These are phyloP conservation scores for Aspergillus fumigatiaffinis DNA, from an alignment of 2,329 filamentous ascomycete species.

Conservation along the genomic window DNA sequence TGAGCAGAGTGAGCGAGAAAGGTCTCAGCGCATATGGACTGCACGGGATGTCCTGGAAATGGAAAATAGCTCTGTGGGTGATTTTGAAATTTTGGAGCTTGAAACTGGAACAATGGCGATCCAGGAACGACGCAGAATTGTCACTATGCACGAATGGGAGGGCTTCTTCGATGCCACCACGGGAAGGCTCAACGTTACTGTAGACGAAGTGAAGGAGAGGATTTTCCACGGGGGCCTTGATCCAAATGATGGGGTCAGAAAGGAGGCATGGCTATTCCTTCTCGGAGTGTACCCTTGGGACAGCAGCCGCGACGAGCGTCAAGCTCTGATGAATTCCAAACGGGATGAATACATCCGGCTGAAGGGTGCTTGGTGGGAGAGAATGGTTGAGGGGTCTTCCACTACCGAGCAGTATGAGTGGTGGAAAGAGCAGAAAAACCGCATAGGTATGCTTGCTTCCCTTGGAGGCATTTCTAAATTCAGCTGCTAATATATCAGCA, in stretches of 20 bases:
- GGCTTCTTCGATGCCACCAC: conserved; percentile 74
- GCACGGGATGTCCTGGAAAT: conserved; percentile 87
- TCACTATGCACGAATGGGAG: conserved; percentile 86
- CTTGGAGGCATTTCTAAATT: neutral
- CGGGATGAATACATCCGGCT: conserved; percentile 91
- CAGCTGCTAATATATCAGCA: conserved; percentile 32
- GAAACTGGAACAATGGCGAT: conserved; percentile 69
- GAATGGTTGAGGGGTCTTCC: conserved; percentile 75
- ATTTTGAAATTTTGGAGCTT: conserved; percentile 87
- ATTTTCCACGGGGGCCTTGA: conserved; percentile 93
- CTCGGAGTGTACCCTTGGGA: conserved; percentile 93
- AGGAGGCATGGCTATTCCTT: conserved; percentile 94
- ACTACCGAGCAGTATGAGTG: conserved; percentile 82
- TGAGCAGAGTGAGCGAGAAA: conserved; percentile 88
- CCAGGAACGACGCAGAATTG: conserved; percentile 70
- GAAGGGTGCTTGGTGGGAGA: conserved; percentile 95
- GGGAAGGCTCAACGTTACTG: conserved; percentile 72
- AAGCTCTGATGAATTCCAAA: conserved; percentile 75
- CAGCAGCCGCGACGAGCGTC: conserved; percentile 79
- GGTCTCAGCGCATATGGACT: conserved; percentile 85
- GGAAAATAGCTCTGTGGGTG: conserved; percentile 90
- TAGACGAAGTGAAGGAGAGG: conserved; percentile 94
- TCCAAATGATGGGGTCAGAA: conserved; percentile 83
- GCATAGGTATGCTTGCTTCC: conserved; percentile 69
- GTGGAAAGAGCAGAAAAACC: conserved; percentile 90